Evolutionary conservation across 2,329 filamentous ascomycete genomes (phyloP).

Genomic region (Cercospora sp.): DNA sequence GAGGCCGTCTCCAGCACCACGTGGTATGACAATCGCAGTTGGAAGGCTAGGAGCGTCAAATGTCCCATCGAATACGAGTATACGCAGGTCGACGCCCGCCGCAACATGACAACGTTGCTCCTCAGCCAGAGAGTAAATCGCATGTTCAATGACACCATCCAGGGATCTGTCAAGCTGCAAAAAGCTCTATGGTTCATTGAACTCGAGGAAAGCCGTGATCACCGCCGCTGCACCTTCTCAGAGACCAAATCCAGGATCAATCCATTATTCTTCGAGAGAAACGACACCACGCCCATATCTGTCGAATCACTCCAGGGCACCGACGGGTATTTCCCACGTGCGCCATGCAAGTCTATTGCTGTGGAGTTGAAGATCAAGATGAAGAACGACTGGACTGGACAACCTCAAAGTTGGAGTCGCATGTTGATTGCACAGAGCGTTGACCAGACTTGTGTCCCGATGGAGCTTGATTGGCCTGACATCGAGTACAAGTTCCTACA

Average conservation of each 20-base stretch:
- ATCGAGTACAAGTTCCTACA: too few relatives aligned
- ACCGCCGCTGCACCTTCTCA: too few relatives aligned
- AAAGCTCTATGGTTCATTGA: not conserved
- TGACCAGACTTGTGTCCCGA: not conserved
- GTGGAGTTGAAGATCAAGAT: too few relatives aligned
- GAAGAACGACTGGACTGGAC: too few relatives aligned
- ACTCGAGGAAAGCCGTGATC: not conserved
- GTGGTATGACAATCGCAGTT: too few relatives aligned
- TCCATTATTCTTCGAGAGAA: not conserved
- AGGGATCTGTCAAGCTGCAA: not conserved
- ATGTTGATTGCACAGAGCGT: not conserved
- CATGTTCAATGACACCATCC: not conserved
- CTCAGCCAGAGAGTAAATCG: not conserved
- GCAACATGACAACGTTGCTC: not conserved
- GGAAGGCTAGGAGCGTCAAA: not conserved
- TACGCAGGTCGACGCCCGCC: not conserved
- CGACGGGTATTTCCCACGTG: too few relatives aligned
- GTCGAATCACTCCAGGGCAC: too few relatives aligned
- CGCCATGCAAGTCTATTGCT: too few relatives aligned
- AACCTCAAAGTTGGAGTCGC: not conserved
- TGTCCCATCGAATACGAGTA: not conserved
- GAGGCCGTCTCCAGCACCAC: accelerated
- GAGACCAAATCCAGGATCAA: not conserved
- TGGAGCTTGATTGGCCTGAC: too few relatives aligned
- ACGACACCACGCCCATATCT: too few relatives aligned